A percentile compares a stretch with the other conserved stretches of the same genome.
phyloP scores from a whole-genome alignment of 305 asterid species.

The Solanum hybrid region DNA sequence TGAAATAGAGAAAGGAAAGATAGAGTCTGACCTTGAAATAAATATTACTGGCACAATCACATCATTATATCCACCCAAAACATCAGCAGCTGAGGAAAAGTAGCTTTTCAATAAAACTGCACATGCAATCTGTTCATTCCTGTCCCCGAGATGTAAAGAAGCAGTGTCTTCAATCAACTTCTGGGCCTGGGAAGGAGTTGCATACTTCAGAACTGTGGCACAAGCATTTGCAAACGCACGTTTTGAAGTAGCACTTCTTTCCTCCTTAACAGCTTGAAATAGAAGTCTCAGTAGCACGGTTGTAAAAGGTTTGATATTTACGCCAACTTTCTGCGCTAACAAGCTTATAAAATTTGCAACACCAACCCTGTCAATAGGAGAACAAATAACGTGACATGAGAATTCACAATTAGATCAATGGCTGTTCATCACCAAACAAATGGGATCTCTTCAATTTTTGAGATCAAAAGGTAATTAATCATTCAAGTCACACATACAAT shows the following conservation, averaged over 20 bases:
- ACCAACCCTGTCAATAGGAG: conserved; percentile 68
- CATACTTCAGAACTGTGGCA: conserved; percentile 73
- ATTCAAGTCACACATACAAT: not conserved
- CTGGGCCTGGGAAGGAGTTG: conserved; percentile 80
- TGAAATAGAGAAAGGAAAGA: conserved; percentile 7
- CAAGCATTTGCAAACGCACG: conserved; percentile 97
- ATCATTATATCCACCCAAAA: conserved; percentile 70
- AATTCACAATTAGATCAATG: not conserved
- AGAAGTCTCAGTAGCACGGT: conserved; percentile 69
- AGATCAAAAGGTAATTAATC: not conserved
- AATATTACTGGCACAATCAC: conserved; percentile 80
- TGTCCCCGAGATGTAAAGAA: conserved; percentile 73
- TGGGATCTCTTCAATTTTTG: not conserved
- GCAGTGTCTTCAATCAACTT: conserved; percentile 84
- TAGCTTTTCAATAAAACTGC: conserved; percentile 82
- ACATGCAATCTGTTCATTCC: conserved; percentile 83
- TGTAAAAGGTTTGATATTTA: conserved; percentile 71
- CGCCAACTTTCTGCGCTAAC: conserved; percentile 86
- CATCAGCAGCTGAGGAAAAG: conserved; percentile 83
- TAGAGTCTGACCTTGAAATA: conserved; percentile 64
- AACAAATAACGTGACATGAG: conserved; percentile 7
- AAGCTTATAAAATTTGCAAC: conserved; percentile 72
- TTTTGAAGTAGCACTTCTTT: conserved; percentile 73
- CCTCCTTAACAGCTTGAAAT: conserved; percentile 85
- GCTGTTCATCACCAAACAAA: not conserved